Evolutionary conservation across 106 monocot species (phyloP).

Genomic region (Acanthochlamys bracteata): DNA sequence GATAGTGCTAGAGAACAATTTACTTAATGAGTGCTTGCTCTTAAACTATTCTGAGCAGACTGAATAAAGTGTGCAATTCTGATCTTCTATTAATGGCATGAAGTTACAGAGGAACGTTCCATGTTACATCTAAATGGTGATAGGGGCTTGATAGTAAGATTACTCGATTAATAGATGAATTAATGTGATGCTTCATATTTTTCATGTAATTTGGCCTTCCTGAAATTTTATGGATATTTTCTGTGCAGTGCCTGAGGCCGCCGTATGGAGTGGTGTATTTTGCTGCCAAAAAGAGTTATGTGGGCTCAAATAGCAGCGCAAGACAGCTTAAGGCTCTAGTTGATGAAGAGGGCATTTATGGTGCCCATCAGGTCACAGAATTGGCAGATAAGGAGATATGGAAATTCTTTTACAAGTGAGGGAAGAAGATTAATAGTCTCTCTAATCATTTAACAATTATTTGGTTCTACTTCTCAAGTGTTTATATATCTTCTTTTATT

Average conservation of each 20-base stretch:
- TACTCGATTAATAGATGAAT: no score
- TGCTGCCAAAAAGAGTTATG: slow-evolving; percentile 67
- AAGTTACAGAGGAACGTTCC: no score
- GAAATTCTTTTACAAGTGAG: slow-evolving; percentile 92
- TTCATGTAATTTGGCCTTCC: no score
- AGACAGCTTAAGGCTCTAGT: slow-evolving; percentile 55
- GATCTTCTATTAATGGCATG: no score
- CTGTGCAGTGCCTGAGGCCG: slow-evolving; percentile 75
- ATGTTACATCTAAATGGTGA: no score
- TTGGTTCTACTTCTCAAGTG: not conserved
- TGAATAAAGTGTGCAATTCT: no score
- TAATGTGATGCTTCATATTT: no score
- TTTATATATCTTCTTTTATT: slow-evolving; percentile 10
- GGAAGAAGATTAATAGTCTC: not conserved
- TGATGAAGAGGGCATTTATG: slow-evolving; percentile 76
- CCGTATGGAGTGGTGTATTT: slow-evolving; percentile 88
- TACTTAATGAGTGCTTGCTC: no score
- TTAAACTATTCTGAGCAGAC: no score
- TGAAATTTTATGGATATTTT: not conserved
- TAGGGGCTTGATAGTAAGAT: no score
- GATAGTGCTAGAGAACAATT: no score
- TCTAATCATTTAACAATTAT: not conserved
- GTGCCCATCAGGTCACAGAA: slow-evolving; percentile 49
- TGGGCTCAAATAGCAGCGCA: slow-evolving; percentile 42
- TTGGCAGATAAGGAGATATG: slow-evolving; percentile 71